These are phyloP conservation scores for Podila horticola DNA, from an alignment of 192 early-diverging fungal species.

Conservation along the genomic window DNA sequence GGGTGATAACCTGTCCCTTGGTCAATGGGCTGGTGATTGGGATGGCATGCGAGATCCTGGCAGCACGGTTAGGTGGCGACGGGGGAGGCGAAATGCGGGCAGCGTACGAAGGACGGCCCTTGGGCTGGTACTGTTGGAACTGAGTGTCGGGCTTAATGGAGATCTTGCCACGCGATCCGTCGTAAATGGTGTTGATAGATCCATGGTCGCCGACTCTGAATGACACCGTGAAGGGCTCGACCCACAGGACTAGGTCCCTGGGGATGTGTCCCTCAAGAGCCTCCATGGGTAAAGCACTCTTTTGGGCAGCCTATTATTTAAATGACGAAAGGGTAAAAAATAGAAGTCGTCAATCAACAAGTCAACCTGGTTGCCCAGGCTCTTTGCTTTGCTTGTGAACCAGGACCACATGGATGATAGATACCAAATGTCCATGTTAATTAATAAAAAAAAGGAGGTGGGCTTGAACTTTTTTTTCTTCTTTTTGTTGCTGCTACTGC, in stretches of 20 bases:
- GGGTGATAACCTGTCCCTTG: conserved; percentile 34
- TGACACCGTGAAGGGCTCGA: conserved; percentile 76
- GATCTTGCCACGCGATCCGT: conserved; percentile 57
- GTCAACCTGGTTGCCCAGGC: no score
- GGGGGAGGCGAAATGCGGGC: conserved; percentile 46
- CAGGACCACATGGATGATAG: no score
- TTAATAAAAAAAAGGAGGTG: conserved; percentile 3
- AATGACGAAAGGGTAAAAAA: background rate
- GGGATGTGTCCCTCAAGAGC: conserved; percentile 67
- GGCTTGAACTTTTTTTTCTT: background rate
- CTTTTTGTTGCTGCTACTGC: background rate
- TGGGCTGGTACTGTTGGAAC: conserved; percentile 15
- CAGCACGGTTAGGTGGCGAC: conserved; percentile 18
- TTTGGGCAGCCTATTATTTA: conserved; percentile 58
- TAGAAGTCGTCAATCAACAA: background rate
- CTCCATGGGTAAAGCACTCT: conserved; percentile 54
- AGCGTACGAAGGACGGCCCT: conserved; percentile 32
- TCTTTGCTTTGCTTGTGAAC: no score
- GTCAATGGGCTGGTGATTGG: conserved; percentile 37
- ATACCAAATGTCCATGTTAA: no score
- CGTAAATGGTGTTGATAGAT: conserved; percentile 73
- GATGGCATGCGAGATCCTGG: conserved; percentile 28
- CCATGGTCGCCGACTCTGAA: conserved; percentile 79
- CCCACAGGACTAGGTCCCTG: conserved; percentile 77
- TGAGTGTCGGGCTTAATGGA: conserved; percentile 28